Base-by-base conservation (phyloP, 441 rosid genomes). In the Bocquillonia castaneifolia region DNA sequence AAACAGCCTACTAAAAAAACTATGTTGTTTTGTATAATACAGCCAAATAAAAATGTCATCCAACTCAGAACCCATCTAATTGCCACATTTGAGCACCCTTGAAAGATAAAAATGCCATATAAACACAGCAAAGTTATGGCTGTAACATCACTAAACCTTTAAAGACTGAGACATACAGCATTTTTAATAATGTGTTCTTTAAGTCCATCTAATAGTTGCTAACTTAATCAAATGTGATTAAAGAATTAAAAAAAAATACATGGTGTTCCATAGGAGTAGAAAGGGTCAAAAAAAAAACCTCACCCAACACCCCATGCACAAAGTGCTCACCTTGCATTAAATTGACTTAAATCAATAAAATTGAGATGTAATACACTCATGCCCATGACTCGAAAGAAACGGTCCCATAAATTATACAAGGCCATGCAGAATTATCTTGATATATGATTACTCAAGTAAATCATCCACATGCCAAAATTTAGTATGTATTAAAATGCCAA, bases 401-500 rank as follows among this genome's bases (percentile, higher is more conserved):
- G 42, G 18, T 25, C n/a, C 28, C 7, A 5, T 8, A 42, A 6
- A 60, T 51, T 25, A 23, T 15, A 28, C 2, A 37, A 36, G 47
- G 44, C 26, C 1, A 42, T 42, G 26, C 44, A 45, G 44, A 42
- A 54, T 34, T 70, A 44, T 20, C 26, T 25, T 28, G 9, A 3
- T 31, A 42, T 9, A 25, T 25, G 39, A 18, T 66, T 39, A 53
- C 45, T 14, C 60, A 39, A 66, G 26, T 10, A 54, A 20, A 54
- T 34, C 57, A 64, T 51, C 8, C 6, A 23, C 48, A 51, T 51
- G 32, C 61, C 29, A 3, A 10, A 13, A 23, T 0, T 22, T 3
- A 32, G 20, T 9, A 29, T 23, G 18, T 22, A 1, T 29, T 20
- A 71, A 78, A 59, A 67, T 69, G 45, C 72, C 42, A 60, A 42